Percentiles rank a stretch among this genome's conserved stretches.
Evolutionary conservation across 2,329 filamentous ascomycete species (phyloP).

Genomic region (Neonectria faginata): DNA sequence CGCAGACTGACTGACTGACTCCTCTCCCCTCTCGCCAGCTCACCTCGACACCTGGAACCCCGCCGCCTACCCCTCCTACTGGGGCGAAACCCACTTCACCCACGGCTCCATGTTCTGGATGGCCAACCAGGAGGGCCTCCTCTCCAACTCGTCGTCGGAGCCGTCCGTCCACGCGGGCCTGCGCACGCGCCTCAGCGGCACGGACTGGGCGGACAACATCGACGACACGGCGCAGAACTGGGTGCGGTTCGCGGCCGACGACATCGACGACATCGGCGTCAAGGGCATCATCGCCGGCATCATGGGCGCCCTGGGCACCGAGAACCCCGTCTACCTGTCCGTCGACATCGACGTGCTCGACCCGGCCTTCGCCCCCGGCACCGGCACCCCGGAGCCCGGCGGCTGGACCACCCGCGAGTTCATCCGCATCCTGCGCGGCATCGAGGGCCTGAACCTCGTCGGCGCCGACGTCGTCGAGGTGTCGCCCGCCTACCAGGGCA

Average conservation of each 20-base stretch:
- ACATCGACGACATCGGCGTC: constrained; percentile 85
- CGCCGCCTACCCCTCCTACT: constrained; percentile 80
- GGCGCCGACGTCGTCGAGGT: constrained; percentile 91
- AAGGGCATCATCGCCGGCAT: constrained; percentile 78
- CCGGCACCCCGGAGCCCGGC: constrained; percentile 89
- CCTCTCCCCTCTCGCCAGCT: constrained; percentile 43
- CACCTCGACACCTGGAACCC: constrained; percentile 91
- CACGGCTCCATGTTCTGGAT: constrained; percentile 95
- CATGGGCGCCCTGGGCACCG: constrained; percentile 76
- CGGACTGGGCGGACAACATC: constrained; percentile 74
- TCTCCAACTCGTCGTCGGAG: constrained; percentile 77
- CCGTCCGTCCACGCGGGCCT: constrained; percentile 84
- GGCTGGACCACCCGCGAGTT: constrained; percentile 93
- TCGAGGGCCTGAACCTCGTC: constrained; percentile 86
- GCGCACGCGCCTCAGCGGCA: constrained; percentile 78
- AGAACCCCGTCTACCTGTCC: constrained; percentile 83
- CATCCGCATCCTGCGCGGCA: constrained; percentile 82
- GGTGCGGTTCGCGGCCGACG: constrained; percentile 81
- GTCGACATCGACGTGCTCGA: constrained; percentile 89
- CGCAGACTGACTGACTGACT: background rate
- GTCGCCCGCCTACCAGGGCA: constrained; percentile 84
- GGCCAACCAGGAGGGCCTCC: constrained; percentile 82
- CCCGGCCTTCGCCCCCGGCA: constrained; percentile 75
- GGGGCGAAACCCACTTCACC: constrained; percentile 76
- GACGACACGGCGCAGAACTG: constrained; percentile 82